Conservation (phyloP, 1,284 basidiomycete genomes). For the Tetrapyrgos nigripes region DNA sequence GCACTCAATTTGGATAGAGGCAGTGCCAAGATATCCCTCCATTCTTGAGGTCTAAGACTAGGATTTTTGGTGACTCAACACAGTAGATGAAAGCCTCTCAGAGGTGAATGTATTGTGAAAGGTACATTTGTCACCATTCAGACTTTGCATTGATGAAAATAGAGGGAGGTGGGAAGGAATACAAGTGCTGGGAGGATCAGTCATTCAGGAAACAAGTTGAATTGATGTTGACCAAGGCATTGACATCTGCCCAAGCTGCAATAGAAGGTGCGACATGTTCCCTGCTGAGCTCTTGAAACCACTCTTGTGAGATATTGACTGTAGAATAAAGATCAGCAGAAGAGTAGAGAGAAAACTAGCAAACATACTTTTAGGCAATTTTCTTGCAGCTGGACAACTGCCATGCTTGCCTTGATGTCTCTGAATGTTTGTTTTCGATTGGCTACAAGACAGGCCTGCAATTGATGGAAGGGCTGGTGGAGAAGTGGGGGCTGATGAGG, state of each 20-base stretch:
- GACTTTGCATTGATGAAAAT: background rate
- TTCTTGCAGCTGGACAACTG: background rate
- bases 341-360: background rate
- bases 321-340: background rate
- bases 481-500: background rate
- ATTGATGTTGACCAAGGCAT: background rate
- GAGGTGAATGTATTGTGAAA: background rate
- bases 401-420: background rate
- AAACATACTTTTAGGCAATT: background rate
- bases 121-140: background rate
- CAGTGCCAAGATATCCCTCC: background rate
- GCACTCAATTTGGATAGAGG: background rate
- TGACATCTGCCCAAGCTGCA: background rate
- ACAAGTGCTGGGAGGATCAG: too few species aligned
- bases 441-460: background rate
- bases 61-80: background rate
- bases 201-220: background rate
- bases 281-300: background rate
- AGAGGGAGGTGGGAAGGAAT: too few species aligned
- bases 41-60: background rate
- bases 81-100: background rate
- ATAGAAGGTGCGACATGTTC: background rate
- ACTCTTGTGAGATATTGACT: background rate
- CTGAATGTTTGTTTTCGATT: background rate
- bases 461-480: background rate